Evolutionary conservation across 2,329 filamentous ascomycete species (phyloP).

Genomic region (Aureobasidium pullulans): DNA sequence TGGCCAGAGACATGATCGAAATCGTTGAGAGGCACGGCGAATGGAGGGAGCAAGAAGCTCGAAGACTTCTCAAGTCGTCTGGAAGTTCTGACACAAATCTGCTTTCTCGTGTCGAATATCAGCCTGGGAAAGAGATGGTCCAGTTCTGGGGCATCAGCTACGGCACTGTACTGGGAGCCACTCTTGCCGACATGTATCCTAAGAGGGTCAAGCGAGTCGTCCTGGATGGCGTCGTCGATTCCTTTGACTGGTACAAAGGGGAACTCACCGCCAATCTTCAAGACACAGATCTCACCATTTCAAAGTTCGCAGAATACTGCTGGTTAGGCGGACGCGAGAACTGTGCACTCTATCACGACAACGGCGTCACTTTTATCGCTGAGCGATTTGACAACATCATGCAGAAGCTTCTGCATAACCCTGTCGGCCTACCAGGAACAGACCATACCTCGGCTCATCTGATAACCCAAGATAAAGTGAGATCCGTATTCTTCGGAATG

Average conservation of each 20-base stretch:
- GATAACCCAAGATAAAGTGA: conserved; percentile 32
- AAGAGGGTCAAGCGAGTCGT: conserved; percentile 35
- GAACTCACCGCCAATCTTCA: conserved; percentile 43
- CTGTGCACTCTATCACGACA: conserved; percentile 36
- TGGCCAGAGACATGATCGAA: conserved; percentile 42
- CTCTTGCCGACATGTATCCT: conserved; percentile 40
- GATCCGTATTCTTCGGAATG: conserved; percentile 24
- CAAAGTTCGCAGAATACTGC: conserved; percentile 49
- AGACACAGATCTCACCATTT: conserved; percentile 49
- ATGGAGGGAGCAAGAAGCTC: conserved; percentile 26
- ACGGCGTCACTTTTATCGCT: conserved; percentile 24
- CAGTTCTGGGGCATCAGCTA: conserved; percentile 40
- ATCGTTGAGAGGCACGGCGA: conserved; percentile 37
- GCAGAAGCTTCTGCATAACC: conserved; percentile 31
- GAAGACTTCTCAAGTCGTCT: background rate
- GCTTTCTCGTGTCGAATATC: conserved; percentile 24
- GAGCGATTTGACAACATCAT: conserved; percentile 34
- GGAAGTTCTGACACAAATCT: conserved; percentile 15
- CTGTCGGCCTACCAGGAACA: conserved; percentile 39
- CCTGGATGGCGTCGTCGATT: conserved; percentile 36
- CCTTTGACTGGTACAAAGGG: conserved; percentile 41
- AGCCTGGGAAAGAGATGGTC: conserved; percentile 22
- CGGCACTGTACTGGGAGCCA: conserved; percentile 39
- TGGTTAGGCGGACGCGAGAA: conserved; percentile 38
- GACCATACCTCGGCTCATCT: conserved; percentile 19